Percentiles rank a stretch among this genome's conserved stretches.
These are phyloP conservation scores for Globisporangium splendens DNA, from an alignment of 352 stramenopile genomes.

Conservation along the genomic window DNA sequence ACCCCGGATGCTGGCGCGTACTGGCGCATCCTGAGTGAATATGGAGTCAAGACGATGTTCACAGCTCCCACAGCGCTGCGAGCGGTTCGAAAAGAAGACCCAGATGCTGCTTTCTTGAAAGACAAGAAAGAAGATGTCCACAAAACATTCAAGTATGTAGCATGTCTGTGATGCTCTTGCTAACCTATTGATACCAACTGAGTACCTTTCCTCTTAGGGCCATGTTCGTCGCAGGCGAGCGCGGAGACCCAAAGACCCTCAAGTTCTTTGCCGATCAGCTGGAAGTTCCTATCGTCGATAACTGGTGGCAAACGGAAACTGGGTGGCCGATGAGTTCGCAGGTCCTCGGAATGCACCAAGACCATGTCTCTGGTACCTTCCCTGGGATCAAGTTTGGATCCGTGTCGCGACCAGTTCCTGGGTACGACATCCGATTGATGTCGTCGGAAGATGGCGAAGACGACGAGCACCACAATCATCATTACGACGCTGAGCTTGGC, in stretches of 20 bases:
- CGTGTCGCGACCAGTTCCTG: constrained; percentile 63
- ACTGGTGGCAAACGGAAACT: constrained; percentile 93
- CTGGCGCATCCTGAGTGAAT: constrained; percentile 83
- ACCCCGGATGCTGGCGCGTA: constrained; percentile 85
- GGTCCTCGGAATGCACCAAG: constrained; percentile 72
- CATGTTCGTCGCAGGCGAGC: constrained; percentile 87
- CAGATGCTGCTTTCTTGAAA: constrained; percentile 49
- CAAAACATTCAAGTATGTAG: constrained; percentile 60
- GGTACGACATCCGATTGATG: constrained; percentile 80
- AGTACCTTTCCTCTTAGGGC: no score
- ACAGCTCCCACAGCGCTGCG: constrained; percentile 89
- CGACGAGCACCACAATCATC: constrained; percentile 39
- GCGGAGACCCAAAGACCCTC: constrained; percentile 85
- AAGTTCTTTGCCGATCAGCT: constrained; percentile 69
- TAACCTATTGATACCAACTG: constrained; percentile 10
- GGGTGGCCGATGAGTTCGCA: constrained; percentile 76
- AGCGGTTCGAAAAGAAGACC: constrained; percentile 86
- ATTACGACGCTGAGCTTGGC: constrained; percentile 53
- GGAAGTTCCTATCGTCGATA: constrained; percentile 69
- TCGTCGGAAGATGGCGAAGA: constrained; percentile 38
- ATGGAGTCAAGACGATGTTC: constrained; percentile 87
- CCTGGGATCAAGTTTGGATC: constrained; percentile 64
- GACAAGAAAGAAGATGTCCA: constrained; percentile 36
- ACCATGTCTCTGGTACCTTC: constrained; percentile 24
- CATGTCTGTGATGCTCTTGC: no score